These are phyloP conservation scores for Avicennia marina DNA, from an alignment of 257 asterid species.

Conservation along the genomic window DNA sequence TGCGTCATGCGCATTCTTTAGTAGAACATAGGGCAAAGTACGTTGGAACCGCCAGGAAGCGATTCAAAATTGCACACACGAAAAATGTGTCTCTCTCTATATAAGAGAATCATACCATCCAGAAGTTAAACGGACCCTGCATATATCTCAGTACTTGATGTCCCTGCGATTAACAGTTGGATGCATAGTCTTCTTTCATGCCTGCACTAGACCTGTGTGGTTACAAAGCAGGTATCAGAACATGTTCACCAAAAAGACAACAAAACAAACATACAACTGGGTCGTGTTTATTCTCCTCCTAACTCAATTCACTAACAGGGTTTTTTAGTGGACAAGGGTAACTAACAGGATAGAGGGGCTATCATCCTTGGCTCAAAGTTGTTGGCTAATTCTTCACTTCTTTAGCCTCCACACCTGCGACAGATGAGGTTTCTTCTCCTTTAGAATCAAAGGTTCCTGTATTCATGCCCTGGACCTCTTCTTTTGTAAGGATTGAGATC, in stretches of 20 bases:
- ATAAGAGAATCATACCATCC: constrained; percentile 25
- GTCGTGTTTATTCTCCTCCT: too few relatives aligned
- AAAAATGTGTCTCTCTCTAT: constrained; percentile 28
- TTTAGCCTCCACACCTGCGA: constrained; percentile 60
- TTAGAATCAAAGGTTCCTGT: constrained; percentile 64
- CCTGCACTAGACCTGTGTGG: constrained; percentile 22
- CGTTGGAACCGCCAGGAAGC: too few relatives aligned
- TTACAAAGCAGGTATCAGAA: neutral
- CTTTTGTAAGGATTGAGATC: constrained; percentile 76
- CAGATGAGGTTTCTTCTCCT: constrained; percentile 61
- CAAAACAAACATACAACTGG: too few relatives aligned
- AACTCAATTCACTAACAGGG: too few relatives aligned
- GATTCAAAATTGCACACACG: constrained; percentile 48
- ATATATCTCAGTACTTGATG: too few relatives aligned
- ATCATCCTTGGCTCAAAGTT: too few relatives aligned
- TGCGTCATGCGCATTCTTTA: constrained; percentile 28
- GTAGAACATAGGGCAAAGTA: too few relatives aligned
- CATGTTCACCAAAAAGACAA: constrained; percentile 7
- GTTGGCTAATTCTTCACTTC: constrained; percentile 57
- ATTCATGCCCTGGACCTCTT: constrained; percentile 81
- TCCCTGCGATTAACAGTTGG: too few relatives aligned
- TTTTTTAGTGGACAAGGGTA: too few relatives aligned
- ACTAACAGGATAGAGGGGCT: constrained; percentile 30
- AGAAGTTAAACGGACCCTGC: too few relatives aligned
- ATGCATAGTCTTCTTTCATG: too few relatives aligned